Base-by-base conservation (phyloP, 2,329 filamentous ascomycete genomes). In the Pezicula neosporulosa region DNA sequence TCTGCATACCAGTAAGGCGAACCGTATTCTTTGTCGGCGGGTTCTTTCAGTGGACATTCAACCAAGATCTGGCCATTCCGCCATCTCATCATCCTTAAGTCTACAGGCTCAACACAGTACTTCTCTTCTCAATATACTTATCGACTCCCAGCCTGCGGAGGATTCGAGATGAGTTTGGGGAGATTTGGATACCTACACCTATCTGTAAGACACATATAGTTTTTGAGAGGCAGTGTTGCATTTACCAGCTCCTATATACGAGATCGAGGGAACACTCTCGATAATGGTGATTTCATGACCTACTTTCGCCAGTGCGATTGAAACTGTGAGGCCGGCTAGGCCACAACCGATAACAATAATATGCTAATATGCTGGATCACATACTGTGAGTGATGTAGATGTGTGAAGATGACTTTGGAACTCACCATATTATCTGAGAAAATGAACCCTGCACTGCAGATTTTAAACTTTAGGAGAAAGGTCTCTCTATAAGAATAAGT, bases 221-320 rank as follows among this genome's bases (percentile, higher is more conserved):
- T n/a, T 27, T 13, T 16, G 35, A 42, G 37, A 6, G 30, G 16
- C 5, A 38, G 33, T 9, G 24, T n/a, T 37, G 45, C 6, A 47
- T 45, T 12, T 49, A 58, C 56, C 56, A 44, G 56, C 56, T 39
- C 56, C 56, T 24, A 58, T 58, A 37, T 58, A 58, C 18, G 49
- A 28, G 24, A 56, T 58, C 2, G 37, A 33, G 10, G 54, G 44
- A 9, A 51, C 56, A 39, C 50, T 55, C 44, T 58, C 56, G 15
- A 58, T n/a, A 19, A 58, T 51, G 16, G 16, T 55, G 15, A 59
- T 48, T 3, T 51, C 58, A 27, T 67, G 53, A 13, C 55, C 53
- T 12, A 35, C 49, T 47, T 53, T 58, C 6, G 50, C 50, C 15
- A 59, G 28, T 5, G 49, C 44, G 37, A 59, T 57, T 4, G 53